Base-by-base conservation (phyloP, 2,329 filamentous ascomycete species). In the Phaeophleospora eucalypticola region DNA sequence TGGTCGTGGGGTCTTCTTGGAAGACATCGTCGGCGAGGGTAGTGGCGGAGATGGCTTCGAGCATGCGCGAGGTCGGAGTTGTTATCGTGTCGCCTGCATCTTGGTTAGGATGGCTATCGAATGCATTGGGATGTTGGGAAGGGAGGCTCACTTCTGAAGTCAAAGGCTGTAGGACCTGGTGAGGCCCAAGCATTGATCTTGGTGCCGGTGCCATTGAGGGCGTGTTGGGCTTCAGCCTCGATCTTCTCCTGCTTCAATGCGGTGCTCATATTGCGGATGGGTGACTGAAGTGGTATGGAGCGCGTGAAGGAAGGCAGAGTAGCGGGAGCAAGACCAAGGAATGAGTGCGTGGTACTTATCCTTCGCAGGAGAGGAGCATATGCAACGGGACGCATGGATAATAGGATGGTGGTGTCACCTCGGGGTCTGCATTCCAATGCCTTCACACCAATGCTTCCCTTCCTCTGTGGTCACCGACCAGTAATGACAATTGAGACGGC, bases 21-120 rank as follows among this genome's bases (percentile, higher is more conserved):
- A 86, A 87, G 57, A 95, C 88, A 66, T 95, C 90, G 67, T 96
- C 90, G 15, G 86, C 74, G 24, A 95, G 79, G 0, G 86, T 84
- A 53, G 83, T 86, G 41, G 81, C 75, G 57, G 81, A 75, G 55
- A 96, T 86, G 14, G 90, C 87, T 36, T 79, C 73, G 32, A 96
- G 81, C 90, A 95, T 96, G 3, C 84, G 80, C 1, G 80, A 66
- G 0, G 86, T 93, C 0, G 88, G 88, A 1, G 83, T 86, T 3
- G 89, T 94, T 62, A 86, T 75, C 4, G 80, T 81, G 63, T 88
- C 84, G 62, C 60, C 56, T 63, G 32, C 17, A 20, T 35, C 36
- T 34, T 17, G 8, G 17, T 17, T 35, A 33, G 35, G 15, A 8
- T 12, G n/a, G n/a, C n/a, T n/a, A n/a, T n/a, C n/a, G n/a, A n/a